Evolutionary conservation across 2,329 filamentous ascomycete genomes (phyloP).

Genomic region (Penicillium italicum): DNA sequence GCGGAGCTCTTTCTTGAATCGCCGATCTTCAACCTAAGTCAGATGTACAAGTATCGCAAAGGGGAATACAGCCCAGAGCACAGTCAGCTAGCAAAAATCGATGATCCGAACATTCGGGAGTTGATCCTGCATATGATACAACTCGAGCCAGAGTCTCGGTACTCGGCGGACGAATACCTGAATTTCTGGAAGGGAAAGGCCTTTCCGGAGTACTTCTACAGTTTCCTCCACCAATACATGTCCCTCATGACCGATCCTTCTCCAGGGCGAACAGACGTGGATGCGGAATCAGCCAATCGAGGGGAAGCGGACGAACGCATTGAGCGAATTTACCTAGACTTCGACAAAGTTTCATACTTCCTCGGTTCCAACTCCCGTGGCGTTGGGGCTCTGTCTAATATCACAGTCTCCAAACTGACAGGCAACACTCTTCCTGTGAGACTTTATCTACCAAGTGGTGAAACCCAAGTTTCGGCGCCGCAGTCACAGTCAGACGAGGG

Average conservation of each 20-base stretch:
- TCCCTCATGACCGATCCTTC: conserved; percentile 88
- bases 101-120: conserved; percentile 79
- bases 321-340: conserved; percentile 87
- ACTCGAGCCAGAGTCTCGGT: conserved; percentile 83
- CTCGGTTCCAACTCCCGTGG: conserved; percentile 67
- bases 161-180: conserved; percentile 89
- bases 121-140: conserved; percentile 96
- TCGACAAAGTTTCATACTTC: conserved; percentile 96
- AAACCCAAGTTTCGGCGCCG: conserved; percentile 62
- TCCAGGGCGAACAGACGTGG: conserved; percentile 69
- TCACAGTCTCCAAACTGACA: conserved; percentile 33
- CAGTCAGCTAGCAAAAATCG: conserved; percentile 77
- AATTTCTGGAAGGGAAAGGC: conserved; percentile 88
- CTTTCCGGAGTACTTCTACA: conserved; percentile 96
- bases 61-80: conserved; percentile 87
- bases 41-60: conserved; percentile 89
- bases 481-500: conserved; percentile 74
- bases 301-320: conserved; percentile 91
- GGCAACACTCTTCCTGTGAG: conserved; percentile 62
- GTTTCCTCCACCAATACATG: conserved; percentile 97
- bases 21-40: conserved; percentile 95
- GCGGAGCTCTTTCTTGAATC: conserved; percentile 93
- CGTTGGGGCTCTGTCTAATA: conserved; percentile 32
- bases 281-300: conserved; percentile 65
- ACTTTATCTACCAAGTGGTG: conserved; percentile 80